Conservation (phyloP, 352 stramenopile species). For the Phytopythium oedochilum region DNA sequence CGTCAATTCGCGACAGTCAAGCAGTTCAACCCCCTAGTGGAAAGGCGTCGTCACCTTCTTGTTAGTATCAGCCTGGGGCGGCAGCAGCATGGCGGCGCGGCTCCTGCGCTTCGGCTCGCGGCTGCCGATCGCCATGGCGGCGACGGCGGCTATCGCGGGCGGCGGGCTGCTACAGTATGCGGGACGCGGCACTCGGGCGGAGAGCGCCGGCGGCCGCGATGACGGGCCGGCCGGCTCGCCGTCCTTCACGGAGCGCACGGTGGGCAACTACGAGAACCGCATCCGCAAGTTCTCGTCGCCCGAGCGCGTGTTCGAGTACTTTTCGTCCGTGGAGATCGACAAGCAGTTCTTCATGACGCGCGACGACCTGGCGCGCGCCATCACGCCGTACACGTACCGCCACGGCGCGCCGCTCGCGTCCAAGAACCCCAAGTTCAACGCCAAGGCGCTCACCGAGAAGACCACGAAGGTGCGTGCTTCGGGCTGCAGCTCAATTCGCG, state of each 20-base stretch:
- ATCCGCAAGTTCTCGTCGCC: conserved; percentile 79
- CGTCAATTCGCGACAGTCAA: too few relatives aligned
- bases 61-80: too few relatives aligned
- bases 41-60: too few relatives aligned
- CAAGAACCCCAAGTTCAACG: conserved; percentile 84
- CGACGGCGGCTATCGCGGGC: conserved; percentile 9
- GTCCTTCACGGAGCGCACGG: conserved; percentile 73
- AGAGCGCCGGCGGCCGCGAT: conserved; percentile 5
- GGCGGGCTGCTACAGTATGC: conserved; percentile 5
- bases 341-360: conserved; percentile 82
- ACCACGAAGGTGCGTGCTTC: conserved; percentile 20
- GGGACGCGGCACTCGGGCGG: conserved; percentile 6
- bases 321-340: conserved; percentile 82
- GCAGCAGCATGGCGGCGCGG: conserved; percentile 22
- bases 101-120: conserved; percentile 20
- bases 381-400: conserved; percentile 83
- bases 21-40: too few relatives aligned
- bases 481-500: too few relatives aligned
- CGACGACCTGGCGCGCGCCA: conserved; percentile 69
- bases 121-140: conserved; percentile 5
- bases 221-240: too few relatives aligned
- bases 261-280: conserved; percentile 88
- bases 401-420: conserved; percentile 61
- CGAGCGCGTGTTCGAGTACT: conserved; percentile 90
- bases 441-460: conserved; percentile 47